Percentiles rank a stretch among this genome's conserved stretches.
These are phyloP conservation scores for Pseudoturritis turrita DNA, from an alignment of 345 rosid genomes.

Conservation along the genomic window DNA sequence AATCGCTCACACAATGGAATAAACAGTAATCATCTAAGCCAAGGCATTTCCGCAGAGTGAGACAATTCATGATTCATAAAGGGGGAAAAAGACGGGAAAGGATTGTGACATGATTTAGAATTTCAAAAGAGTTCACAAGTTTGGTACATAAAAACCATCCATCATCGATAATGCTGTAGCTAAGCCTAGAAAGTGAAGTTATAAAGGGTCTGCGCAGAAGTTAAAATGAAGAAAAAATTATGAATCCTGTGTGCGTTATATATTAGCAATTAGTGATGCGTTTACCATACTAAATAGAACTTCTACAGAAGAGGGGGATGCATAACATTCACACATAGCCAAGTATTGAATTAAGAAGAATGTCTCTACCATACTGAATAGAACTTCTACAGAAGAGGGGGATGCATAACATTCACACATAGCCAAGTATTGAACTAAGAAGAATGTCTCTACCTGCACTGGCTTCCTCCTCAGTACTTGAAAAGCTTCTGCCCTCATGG, in stretches of 20 bases:
- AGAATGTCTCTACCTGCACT: conserved; percentile 57
- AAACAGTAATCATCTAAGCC: background rate
- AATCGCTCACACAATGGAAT: background rate
- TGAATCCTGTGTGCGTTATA: background rate
- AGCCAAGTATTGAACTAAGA: background rate
- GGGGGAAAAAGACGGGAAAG: background rate
- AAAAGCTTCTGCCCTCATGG: conserved; percentile 99
- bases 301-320: too few species aligned
- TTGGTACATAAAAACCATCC: background rate
- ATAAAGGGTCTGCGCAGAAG: too few species aligned
- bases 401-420: background rate
- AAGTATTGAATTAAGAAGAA: background rate
- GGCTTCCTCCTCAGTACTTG: conserved; percentile 96
- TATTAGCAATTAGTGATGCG: background rate
- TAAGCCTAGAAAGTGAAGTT: too few species aligned
- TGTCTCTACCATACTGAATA: conserved; percentile 36
- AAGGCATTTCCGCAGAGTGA: background rate
- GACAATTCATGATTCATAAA: background rate
- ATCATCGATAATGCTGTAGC: too few species aligned
- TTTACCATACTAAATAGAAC: background rate
- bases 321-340: background rate
- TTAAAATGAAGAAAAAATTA: background rate
- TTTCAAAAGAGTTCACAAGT: background rate
- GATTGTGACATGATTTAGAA: background rate
- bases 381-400: background rate